A percentile compares a stretch with the other conserved stretches of the same genome.
Conservation (phyloP, 2,329 filamentous ascomycete species). For the Podosphaera aphanis region DNA sequence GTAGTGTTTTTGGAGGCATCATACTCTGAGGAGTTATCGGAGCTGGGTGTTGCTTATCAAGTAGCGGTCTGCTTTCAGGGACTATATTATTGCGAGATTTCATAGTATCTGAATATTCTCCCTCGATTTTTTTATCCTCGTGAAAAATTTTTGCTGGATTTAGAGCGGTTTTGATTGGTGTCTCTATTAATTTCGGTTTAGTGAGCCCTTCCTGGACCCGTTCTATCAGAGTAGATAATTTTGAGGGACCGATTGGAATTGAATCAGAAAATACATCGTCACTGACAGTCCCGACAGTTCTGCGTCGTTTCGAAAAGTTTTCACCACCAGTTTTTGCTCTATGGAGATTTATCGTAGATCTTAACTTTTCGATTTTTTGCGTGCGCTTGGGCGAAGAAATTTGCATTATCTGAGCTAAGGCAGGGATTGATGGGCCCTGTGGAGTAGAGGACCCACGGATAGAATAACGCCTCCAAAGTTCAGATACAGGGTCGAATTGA, state of each 20-base stretch:
- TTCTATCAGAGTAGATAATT: slow-evolving; percentile 38
- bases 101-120: neutral
- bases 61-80: neutral
- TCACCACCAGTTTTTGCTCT: slow-evolving; percentile 45
- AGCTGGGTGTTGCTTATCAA: neutral
- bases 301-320: slow-evolving; percentile 49
- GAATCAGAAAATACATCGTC: slow-evolving; percentile 15
- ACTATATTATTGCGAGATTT: neutral
- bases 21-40: neutral
- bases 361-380: slow-evolving; percentile 20
- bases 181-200: slow-evolving; percentile 13
- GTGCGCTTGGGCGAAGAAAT: slow-evolving; percentile 45
- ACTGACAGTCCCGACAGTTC: slow-evolving; percentile 22
- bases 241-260: slow-evolving; percentile 26
- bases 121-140: neutral
- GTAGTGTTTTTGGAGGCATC: neutral
- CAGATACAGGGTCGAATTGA: slow-evolving; percentile 39
- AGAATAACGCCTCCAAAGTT: slow-evolving; percentile 58
- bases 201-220: slow-evolving; percentile 32
- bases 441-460: slow-evolving; percentile 19
- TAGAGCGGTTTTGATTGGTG: neutral
- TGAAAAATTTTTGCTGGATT: neutral
- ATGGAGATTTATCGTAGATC: slow-evolving; percentile 27
- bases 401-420: slow-evolving; percentile 40
- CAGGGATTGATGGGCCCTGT: slow-evolving; percentile 21